These are phyloP conservation scores for Dendrocalamus latiflorus DNA, from an alignment of 202 grass and related monocot genomes.

Conservation along the genomic window DNA sequence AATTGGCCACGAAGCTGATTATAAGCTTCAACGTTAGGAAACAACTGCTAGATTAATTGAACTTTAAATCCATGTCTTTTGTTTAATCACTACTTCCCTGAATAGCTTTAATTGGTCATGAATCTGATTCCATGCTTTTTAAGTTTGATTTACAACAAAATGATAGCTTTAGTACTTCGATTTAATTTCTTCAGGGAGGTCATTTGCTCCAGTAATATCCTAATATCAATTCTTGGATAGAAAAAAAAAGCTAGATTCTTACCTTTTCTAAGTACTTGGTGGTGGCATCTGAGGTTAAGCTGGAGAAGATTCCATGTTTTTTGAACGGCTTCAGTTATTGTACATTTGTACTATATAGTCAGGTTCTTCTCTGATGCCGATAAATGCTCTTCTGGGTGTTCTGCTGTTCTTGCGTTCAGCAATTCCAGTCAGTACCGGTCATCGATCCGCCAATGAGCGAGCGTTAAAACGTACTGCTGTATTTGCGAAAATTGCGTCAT, in stretches of 20 bases:
- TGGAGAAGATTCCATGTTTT: conserved; percentile 1
- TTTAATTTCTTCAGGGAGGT: neutral
- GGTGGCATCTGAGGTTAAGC: neutral
- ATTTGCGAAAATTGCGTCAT: neutral
- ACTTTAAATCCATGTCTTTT: neutral
- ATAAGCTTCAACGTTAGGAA: neutral
- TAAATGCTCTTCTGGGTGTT: neutral
- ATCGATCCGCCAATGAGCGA: neutral
- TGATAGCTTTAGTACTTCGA: neutral
- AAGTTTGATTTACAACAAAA: neutral
- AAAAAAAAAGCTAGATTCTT: neutral
- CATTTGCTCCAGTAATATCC: neutral
- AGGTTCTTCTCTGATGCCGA: neutral
- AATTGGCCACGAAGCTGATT: neutral
- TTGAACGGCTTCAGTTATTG: conserved; percentile 5
- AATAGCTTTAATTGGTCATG: neutral
- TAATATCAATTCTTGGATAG: neutral
- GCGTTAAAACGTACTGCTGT: neutral
- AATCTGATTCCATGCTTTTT: neutral
- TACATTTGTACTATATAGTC: neutral
- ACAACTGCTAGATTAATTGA: neutral
- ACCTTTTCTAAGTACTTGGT: neutral
- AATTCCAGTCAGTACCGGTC: neutral
- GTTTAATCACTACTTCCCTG: neutral
- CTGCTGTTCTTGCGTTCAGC: neutral